A percentile compares a stretch with the other conserved stretches of the same genome.
Evolutionary conservation across 179 eudicot genomes (phyloP).

Genomic region (Amaranthus tricolor): DNA sequence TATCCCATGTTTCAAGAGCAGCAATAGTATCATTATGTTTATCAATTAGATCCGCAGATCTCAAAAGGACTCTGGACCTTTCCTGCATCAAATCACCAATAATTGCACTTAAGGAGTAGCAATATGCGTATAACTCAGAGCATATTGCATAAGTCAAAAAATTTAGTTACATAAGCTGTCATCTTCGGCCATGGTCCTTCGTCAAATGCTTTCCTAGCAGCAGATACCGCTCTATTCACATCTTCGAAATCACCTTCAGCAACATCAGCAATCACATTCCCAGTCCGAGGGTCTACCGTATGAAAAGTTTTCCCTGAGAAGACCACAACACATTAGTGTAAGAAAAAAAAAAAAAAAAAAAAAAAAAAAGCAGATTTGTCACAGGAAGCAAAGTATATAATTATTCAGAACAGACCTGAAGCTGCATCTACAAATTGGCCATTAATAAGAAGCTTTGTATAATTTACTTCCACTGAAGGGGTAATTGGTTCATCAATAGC

Average conservation of each 20-base stretch:
- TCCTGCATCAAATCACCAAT: constrained; percentile 29
- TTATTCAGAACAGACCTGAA: constrained; percentile 36
- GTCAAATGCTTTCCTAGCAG: constrained; percentile 41
- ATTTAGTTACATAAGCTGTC: constrained; percentile 33
- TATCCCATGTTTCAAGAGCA: constrained; percentile 50
- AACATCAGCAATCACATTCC: constrained; percentile 38
- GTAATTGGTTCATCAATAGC: constrained; percentile 49
- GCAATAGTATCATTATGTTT: constrained; percentile 41
- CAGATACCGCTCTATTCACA: constrained; percentile 38
- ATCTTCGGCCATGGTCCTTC: constrained; percentile 44
- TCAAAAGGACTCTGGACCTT: constrained; percentile 35
- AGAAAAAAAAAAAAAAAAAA: too few relatives aligned
- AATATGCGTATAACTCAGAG: neutral
- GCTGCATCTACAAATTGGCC: constrained; percentile 65
- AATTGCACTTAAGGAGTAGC: neutral
- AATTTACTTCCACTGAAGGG: constrained; percentile 41
- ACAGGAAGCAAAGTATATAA: neutral
- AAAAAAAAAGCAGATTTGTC: neutral
- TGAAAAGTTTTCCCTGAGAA: constrained; percentile 36
- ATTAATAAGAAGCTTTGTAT: constrained; percentile 50
- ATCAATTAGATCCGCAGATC: constrained; percentile 39
- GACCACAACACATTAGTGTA: neutral
- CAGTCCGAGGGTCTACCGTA: constrained; percentile 39
- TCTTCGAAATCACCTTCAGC: constrained; percentile 43
- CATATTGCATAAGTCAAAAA: neutral